Conservation (phyloP, 352 stramenopile genomes). For the Pythium aristosporum region DNA sequence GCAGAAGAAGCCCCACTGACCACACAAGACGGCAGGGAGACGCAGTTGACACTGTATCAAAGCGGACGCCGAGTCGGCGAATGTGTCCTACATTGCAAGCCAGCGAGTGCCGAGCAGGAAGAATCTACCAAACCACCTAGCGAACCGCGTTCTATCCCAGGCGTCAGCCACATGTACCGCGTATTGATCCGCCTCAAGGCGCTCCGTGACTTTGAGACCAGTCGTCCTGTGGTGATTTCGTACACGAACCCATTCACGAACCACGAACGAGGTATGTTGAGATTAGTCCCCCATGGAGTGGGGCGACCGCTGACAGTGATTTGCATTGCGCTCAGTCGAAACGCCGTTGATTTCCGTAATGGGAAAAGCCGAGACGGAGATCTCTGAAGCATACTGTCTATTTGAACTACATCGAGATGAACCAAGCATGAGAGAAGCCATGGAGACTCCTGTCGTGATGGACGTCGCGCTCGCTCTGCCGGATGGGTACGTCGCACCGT, state of each 20-base stretch:
- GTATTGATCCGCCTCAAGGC: constrained; percentile 18
- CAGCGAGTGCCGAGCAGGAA: background rate
- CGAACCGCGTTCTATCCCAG: constrained; percentile 3
- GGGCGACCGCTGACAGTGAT: background rate
- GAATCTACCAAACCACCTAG: background rate
- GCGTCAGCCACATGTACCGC: constrained; percentile 22
- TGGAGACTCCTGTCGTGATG: constrained; percentile 45
- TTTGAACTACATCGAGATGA: constrained; percentile 44
- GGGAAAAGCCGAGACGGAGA: constrained; percentile 35
- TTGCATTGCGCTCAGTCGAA: constrained; percentile 30
- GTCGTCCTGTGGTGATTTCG: constrained; percentile 13
- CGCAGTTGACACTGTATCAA: background rate
- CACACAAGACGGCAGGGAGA: background rate
- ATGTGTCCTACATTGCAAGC: constrained; percentile 1
- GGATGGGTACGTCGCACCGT: constrained; percentile 15
- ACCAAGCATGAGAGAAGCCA: constrained; percentile 40
- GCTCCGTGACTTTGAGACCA: constrained; percentile 23
- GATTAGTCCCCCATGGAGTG: background rate
- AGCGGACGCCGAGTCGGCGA: constrained; percentile 8
- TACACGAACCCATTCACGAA: constrained; percentile 28
- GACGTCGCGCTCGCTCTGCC: constrained; percentile 23
- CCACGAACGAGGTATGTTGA: constrained; percentile 20
- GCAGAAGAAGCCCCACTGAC: background rate
- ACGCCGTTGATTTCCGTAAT: constrained; percentile 35
- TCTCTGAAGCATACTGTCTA: constrained; percentile 41